Base-by-base conservation (phyloP, 352 stramenopile species). In the Phytophthora agathidicida region DNA sequence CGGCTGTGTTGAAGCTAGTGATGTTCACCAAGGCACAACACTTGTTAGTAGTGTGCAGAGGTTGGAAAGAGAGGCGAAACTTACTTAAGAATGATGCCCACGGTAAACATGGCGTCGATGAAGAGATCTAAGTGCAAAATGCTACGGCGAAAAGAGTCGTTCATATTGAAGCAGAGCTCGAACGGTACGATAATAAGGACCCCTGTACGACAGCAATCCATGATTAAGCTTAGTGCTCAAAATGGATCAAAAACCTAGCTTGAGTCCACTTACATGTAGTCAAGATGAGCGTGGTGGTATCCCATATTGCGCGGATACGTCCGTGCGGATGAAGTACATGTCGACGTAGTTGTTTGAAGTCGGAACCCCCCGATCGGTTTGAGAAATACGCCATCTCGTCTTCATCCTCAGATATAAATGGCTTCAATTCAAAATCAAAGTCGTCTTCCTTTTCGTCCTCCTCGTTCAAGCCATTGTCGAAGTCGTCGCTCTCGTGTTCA, bases 31-130 rank as follows among this genome's bases (percentile, higher is more conserved):
- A n/a, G n/a, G n/a, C n/a, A n/a, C n/a, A n/a, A n/a, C n/a, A n/a
- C n/a, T n/a, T n/a, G n/a, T n/a, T n/a, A n/a, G n/a, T n/a, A n/a
- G 9, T 39, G 19, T 32, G 23, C 11, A 32, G 9, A 28, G 5
- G 1, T 33, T 22, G 31, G 9, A 7, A 14, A 27, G 20, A 8
- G 4, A n/a, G n/a, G n/a, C n/a, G 28, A 20, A 60, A 71, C 66
- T 32, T 63, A 91, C 82, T 88, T 91, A 45, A 92, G 64, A 1
- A 80, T n/a, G 36, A 94, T 89, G 27, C 92, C 82, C 28, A 88
- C 47, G 6, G 51, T 47, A 46, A 94, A 94, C 50, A 91, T 73
- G 11, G 27, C 36, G 53, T 94, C 84, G 7, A 94, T 60, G 33
- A 85, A 77, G 13, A 85, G 63, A 45, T 94, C 84, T 22, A 88